A percentile compares a stretch with the other conserved stretches of the same genome.
phyloP scores from a whole-genome alignment of 768 basidiomycete genomes.

The Termitomyces sp. region DNA sequence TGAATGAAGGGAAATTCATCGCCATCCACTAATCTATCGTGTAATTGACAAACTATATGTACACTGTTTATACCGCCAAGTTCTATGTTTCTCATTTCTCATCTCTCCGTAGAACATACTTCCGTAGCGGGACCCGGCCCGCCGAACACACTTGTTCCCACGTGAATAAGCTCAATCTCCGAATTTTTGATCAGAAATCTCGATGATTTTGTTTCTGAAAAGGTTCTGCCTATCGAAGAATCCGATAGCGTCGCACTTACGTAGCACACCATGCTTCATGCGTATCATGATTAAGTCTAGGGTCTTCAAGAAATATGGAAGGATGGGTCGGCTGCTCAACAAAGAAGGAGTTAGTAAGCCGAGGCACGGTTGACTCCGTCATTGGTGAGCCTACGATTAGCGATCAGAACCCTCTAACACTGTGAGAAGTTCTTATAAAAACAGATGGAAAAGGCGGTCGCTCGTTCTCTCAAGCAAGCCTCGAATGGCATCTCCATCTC shows the following conservation, averaged over 20 bases:
- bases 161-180: no score
- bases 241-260: no score
- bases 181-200: no score
- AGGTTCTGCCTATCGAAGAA: no score
- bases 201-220: no score
- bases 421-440: neutral
- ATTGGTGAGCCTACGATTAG: neutral
- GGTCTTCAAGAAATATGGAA: no score
- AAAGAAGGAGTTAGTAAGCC: neutral
- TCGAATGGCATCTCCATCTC: neutral
- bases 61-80: neutral
- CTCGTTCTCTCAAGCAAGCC: neutral
- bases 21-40: neutral
- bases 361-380: neutral
- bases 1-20: slow-evolving; percentile 23
- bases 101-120: no score
- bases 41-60: neutral
- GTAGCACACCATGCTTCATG: no score
- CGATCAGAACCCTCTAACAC: neutral
- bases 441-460: neutral
- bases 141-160: no score
- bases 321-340: neutral
- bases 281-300: no score
- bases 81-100: neutral
- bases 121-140: no score